These are phyloP conservation scores for Xylaria multiplex DNA, from an alignment of 2,329 filamentous ascomycete species.

Conservation along the genomic window DNA sequence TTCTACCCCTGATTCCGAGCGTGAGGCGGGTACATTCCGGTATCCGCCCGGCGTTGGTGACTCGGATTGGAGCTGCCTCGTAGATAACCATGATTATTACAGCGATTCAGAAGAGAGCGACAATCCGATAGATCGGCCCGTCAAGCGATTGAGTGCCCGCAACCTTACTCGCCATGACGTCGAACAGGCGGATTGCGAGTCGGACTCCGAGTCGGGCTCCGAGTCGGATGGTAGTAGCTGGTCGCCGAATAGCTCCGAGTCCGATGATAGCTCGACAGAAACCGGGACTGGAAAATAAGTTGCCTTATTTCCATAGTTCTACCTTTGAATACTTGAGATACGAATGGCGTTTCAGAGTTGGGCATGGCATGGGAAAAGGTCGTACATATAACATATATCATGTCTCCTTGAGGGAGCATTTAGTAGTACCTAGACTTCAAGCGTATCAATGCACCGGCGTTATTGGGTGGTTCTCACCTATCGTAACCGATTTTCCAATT, in stretches of 20 bases:
- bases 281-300: background rate
- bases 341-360: too few relatives aligned
- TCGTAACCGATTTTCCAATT: background rate
- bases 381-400: too few relatives aligned
- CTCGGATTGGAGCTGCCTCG: background rate
- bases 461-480: background rate
- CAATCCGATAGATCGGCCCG: background rate
- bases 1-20: background rate
- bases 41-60: background rate
- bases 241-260: background rate
- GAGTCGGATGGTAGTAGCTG: background rate
- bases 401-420: background rate
- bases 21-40: too few relatives aligned
- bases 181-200: slow-evolving; percentile 34
- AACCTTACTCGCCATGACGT: slow-evolving; percentile 31
- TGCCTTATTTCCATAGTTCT: background rate
- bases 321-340: background rate
- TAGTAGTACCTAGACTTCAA: background rate
- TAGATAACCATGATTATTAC: background rate
- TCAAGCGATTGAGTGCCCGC: slow-evolving; percentile 30
- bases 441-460: background rate
- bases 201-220: slow-evolving; percentile 28
- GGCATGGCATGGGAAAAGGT: background rate
- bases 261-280: slow-evolving; percentile 15
- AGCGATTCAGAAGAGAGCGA: background rate